Conservation (phyloP, 176 grass and related monocot species). For the Dactylis glomerata region DNA sequence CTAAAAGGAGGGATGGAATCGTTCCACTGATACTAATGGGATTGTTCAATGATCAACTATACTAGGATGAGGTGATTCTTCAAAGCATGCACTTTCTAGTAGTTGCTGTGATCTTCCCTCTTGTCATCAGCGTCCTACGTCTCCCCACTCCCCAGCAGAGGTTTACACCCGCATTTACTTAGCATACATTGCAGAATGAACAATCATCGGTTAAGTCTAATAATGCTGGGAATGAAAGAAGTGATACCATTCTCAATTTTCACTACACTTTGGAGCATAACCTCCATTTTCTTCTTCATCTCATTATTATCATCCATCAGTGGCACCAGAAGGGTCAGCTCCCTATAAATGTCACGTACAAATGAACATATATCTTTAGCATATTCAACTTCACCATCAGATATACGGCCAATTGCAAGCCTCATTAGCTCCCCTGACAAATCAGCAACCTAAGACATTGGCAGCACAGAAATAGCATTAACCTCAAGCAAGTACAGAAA, state of each 20-base stretch:
- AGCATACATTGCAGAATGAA: background rate
- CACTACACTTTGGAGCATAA: constrained; percentile 87
- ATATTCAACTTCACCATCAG: constrained; percentile 96
- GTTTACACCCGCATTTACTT: constrained; percentile 10
- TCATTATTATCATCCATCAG: constrained; percentile 91
- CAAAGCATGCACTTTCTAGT: background rate
- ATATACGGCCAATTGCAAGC: constrained; percentile 94
- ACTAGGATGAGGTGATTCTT: background rate
- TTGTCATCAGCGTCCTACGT: background rate
- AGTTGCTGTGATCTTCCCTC: background rate
- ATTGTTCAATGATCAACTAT: background rate
- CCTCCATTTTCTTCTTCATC: constrained; percentile 99
- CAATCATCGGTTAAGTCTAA: constrained; percentile 22
- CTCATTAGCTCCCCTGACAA: constrained; percentile 97
- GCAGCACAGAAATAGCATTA: constrained; percentile 31
- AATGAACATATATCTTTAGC: constrained; percentile 86
- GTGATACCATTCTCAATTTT: constrained; percentile 98
- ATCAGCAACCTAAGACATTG: constrained; percentile 84
- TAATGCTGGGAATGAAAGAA: constrained; percentile 22
- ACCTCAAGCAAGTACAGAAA: background rate
- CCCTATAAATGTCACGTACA: constrained; percentile 89
- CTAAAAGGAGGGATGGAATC: background rate
- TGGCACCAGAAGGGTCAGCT: constrained; percentile 82
- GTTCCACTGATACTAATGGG: background rate
- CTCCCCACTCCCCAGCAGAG: background rate